Evolutionary conservation across 805 yeast species (phyloP).

Genomic region (Sporopachydermia quercuum): DNA sequence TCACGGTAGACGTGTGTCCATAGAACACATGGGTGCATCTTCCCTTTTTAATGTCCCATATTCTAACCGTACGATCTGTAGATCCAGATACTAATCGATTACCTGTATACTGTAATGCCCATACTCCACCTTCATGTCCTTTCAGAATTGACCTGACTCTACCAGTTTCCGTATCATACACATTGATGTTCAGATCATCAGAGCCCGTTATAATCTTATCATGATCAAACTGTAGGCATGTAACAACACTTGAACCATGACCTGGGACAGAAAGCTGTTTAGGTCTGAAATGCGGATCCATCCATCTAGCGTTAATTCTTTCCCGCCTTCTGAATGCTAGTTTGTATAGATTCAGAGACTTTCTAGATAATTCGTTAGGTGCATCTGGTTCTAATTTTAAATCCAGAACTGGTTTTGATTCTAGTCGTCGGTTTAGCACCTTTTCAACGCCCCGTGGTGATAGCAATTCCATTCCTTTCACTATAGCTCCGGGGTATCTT

Average conservation of each 20-base stretch:
- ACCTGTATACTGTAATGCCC: conserved; percentile 87
- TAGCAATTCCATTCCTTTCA: conserved; percentile 25
- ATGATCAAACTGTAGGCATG: conserved; percentile 87
- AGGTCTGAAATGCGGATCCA: conserved; percentile 56
- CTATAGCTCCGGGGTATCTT: conserved; percentile 17
- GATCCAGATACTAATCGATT: conserved; percentile 79
- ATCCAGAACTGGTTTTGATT: too few relatives aligned
- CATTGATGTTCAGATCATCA: conserved; percentile 69
- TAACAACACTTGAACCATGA: conserved; percentile 73
- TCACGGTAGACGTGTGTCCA: conserved; percentile 86
- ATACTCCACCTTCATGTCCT: conserved; percentile 97
- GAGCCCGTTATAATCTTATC: conserved; percentile 87
- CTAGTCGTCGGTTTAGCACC: background rate
- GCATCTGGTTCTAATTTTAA: too few relatives aligned
- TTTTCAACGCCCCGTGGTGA: too few relatives aligned
- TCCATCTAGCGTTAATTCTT: conserved; percentile 61
- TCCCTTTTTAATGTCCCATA: conserved; percentile 82
- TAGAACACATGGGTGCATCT: conserved; percentile 80
- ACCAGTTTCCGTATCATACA: conserved; percentile 69
- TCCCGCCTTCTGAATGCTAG: conserved; percentile 45
- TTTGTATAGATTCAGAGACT: conserved; percentile 26
- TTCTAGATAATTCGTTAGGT: too few relatives aligned
- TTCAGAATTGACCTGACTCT: conserved; percentile 40
- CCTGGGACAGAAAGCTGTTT: conserved; percentile 49
- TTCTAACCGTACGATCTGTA: conserved; percentile 84